These are phyloP conservation scores for Ustilago trichophora DNA, from an alignment of 1,284 basidiomycete species.

Conservation along the genomic window DNA sequence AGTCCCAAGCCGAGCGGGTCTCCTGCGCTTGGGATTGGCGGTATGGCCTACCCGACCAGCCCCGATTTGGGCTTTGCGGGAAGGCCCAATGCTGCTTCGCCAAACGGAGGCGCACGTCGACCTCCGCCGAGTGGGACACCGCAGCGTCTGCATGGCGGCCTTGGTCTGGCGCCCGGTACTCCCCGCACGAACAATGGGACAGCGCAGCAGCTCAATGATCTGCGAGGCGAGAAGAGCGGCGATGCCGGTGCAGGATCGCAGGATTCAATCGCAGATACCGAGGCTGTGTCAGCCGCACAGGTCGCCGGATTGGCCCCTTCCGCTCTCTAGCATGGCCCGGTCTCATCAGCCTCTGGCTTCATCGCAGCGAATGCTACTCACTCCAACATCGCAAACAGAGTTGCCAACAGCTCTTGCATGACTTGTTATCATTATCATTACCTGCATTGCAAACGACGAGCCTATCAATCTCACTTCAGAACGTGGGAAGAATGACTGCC, in stretches of 20 bases:
- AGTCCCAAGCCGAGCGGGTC: constrained; percentile 20
- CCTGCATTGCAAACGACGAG: too few relatives aligned
- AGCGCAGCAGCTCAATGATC: not conserved
- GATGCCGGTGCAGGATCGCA: not conserved
- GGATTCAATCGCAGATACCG: not conserved
- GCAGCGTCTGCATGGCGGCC: constrained; percentile 11
- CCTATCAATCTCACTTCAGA: too few relatives aligned
- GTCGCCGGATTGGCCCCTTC: constrained; percentile 27
- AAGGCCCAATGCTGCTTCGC: constrained; percentile 1
- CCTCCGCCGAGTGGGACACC: constrained; percentile 3
- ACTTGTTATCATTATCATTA: too few relatives aligned
- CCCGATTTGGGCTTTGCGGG: not conserved
- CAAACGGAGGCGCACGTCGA: constrained; percentile 14
- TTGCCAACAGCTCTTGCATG: too few relatives aligned
- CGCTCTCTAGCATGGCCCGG: constrained; percentile 16
- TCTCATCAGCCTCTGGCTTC: too few relatives aligned
- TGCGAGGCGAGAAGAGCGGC: not conserved
- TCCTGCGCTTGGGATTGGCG: constrained; percentile 16
- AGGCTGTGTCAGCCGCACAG: constrained; percentile 19
- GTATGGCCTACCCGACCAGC: constrained; percentile 8
- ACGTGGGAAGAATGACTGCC: too few relatives aligned
- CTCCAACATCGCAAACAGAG: too few relatives aligned
- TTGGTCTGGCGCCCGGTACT: constrained; percentile 16
- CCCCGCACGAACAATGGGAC: constrained; percentile 2
- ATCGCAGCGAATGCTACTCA: too few relatives aligned